Base-by-base conservation (phyloP, 805 yeast genomes). In the Candida hungchunana region DNA sequence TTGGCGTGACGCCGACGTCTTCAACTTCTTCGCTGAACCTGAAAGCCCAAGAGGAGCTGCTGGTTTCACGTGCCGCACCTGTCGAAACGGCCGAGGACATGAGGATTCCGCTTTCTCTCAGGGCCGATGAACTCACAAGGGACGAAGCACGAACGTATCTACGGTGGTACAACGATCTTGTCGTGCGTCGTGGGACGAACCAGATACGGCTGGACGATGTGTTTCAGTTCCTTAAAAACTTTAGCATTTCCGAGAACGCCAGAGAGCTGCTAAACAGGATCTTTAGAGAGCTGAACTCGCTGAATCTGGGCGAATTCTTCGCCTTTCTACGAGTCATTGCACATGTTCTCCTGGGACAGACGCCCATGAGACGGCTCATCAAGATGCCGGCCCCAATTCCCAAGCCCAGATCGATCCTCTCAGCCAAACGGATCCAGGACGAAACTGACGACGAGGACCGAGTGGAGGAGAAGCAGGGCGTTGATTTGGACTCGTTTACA, bases 251-350 rank as follows among this genome's bases (percentile, higher is more conserved):
- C 2, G 69, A 67, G 1, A 50, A 57, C 3, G 63, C 75, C 22
- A 77, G 76, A 54, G 68, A 67, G 9, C 55, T 74, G 37, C 70
- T 86, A 29, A 58, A 55, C 25, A 60, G 62, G 18, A 71, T 81
- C 16, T 79, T 78, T 53, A 59, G 67, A 22, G 67, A 70, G 37
- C 69, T 73, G 36, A 68, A 67, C 37, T 71, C 82, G 4, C 68
- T 90, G 37, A 88, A 86, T 50, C 79, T 88, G 36, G 95, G 95
- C 6, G 94, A 88, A 57, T 90, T 93, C 61, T 93, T 84, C 63
- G 96, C 95, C 1, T 70, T 87, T 24, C 56, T 90, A 36, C 69
- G 98, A 49, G 70, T 93, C 15, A 71, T 88, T 11, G 74, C 95
- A 14, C 96, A 86, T 56, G 67, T 81, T 0, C 58, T 85, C 13